Evolutionary conservation across 495 filamentous ascomycete genomes (phyloP), one percentile per base, ranked within the genome.

Genomic region (Neurospora sp.): DNA sequence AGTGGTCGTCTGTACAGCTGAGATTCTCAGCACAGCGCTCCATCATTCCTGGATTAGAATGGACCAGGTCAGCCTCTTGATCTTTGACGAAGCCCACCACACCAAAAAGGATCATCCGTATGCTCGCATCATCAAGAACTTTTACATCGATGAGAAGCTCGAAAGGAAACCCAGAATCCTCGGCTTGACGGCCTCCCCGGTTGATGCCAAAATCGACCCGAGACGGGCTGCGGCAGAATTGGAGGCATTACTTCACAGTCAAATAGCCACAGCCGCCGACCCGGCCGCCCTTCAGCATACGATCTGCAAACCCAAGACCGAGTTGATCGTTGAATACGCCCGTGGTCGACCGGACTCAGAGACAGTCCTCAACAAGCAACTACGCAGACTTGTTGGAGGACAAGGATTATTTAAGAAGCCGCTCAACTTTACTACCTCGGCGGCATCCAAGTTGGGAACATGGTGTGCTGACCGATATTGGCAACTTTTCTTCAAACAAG

Each of bases 11-110:
- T 97, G 93, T 83, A 99, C 96, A 0, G 96, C 94, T 3, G 94
- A 95, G 70, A 90, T 98, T 16, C 85, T 98, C 59, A 84, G 89
- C 68, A 87, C 91, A 74, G 92, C 90, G 77, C 87, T 99, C n/a
- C 86, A 90, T 70, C 90, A 92, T 76, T 91, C 91, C 0, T 94
- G 92, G 80, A 87, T 98, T 69, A 89, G 81, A 10, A 97, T 99
- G 82, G 83, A 89, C 31, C 87, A 91, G 74, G 93, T 99, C 80
- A 99, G 96, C 78, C 86, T 99, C 8, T 82, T 99, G 27, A 91
- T 98, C 70, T 98, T 98, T 77, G 96, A 99, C 75, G 96, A 99
- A 82, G 96, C 94, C 6, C 96, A 99, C 76, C 96, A 98, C 78
- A 90, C 96, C 2, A 98, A 99, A 80, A 97, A 96, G 77, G 91